Percentiles rank a stretch among this genome's conserved stretches.
Evolutionary conservation across 1,139 yeast species (phyloP).

Genomic region (Debaryomyces singareniensis): DNA sequence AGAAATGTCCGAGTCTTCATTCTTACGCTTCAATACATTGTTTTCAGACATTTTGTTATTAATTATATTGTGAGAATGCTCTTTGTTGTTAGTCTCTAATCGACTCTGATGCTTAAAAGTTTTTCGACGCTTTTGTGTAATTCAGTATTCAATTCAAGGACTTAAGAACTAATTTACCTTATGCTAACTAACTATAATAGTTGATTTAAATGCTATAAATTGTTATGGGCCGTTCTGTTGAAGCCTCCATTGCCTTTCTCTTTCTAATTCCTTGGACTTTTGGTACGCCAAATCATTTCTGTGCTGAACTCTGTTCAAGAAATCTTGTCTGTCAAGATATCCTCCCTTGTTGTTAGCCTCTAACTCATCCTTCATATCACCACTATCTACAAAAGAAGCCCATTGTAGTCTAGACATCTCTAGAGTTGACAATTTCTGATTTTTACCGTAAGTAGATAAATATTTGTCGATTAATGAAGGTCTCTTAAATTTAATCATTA

Average conservation of each 20-base stretch:
- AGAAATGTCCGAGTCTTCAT: slow-evolving; percentile 45
- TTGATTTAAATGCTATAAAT: neutral
- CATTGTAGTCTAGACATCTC: slow-evolving; percentile 93
- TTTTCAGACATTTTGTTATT: slow-evolving; percentile 12
- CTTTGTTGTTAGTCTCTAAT: neutral
- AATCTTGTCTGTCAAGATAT: slow-evolving; percentile 85
- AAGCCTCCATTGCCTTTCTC: slow-evolving; percentile 23
- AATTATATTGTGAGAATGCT: neutral
- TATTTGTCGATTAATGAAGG: slow-evolving; percentile 70
- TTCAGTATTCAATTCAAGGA: neutral
- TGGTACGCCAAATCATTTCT: slow-evolving; percentile 60
- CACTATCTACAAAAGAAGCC: slow-evolving; percentile 89
- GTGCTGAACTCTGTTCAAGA: slow-evolving; percentile 68
- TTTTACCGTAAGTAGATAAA: slow-evolving; percentile 24
- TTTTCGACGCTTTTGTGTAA: slow-evolving; percentile 1
- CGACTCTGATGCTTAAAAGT: neutral
- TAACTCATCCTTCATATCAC: slow-evolving; percentile 79
- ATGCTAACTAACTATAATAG: neutral
- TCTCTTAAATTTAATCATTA: slow-evolving; percentile 49
- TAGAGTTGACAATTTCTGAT: slow-evolving; percentile 75
- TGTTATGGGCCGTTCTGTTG: slow-evolving; percentile 8
- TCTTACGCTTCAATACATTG: slow-evolving; percentile 58
- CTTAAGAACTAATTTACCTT: neutral
- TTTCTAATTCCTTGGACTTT: slow-evolving; percentile 43
- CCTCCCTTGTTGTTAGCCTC: slow-evolving; percentile 75